A percentile compares a stretch with the other conserved stretches of the same genome.
Evolutionary conservation across 331 rosid species (phyloP).

Genomic region (Pyracantha coccinea): DNA sequence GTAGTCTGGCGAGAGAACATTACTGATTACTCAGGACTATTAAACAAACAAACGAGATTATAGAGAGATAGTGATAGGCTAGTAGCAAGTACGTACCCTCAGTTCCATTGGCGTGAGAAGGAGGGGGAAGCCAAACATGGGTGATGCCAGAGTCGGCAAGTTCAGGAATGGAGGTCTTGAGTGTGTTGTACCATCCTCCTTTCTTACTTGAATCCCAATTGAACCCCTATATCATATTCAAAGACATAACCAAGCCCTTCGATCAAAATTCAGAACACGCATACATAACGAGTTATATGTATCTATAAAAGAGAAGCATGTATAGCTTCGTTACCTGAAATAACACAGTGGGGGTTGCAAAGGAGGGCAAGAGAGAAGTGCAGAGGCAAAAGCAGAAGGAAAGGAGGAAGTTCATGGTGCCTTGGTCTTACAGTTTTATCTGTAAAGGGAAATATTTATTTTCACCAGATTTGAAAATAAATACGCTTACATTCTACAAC

Average conservation of each 20-base stretch:
- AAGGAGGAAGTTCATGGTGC: constrained; percentile 29
- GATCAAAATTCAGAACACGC: neutral
- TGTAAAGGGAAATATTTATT: neutral
- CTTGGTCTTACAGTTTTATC: neutral
- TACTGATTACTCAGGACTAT: too few relatives aligned
- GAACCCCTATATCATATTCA: constrained; percentile 48
- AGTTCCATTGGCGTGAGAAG: constrained; percentile 55
- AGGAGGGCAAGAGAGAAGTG: constrained; percentile 29
- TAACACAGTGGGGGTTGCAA: constrained; percentile 39
- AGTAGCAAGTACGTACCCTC: constrained; percentile 30
- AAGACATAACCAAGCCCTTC: neutral
- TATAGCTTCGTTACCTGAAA: constrained; percentile 43
- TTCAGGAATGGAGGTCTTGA: constrained; percentile 47
- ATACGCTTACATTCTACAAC: too few relatives aligned
- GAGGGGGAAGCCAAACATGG: constrained; percentile 94
- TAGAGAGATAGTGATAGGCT: too few relatives aligned
- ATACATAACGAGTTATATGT: too few relatives aligned
- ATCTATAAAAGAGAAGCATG: neutral
- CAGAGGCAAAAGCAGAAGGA: constrained; percentile 22
- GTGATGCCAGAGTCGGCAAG: constrained; percentile 49
- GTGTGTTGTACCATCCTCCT: constrained; percentile 67
- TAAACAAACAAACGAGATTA: too few relatives aligned
- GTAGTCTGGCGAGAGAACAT: too few relatives aligned
- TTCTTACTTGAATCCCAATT: constrained; percentile 74
- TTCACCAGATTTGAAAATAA: too few relatives aligned